phyloP scores from a whole-genome alignment of 2,329 filamentous ascomycete genomes.

The Penicillium glabrum region DNA sequence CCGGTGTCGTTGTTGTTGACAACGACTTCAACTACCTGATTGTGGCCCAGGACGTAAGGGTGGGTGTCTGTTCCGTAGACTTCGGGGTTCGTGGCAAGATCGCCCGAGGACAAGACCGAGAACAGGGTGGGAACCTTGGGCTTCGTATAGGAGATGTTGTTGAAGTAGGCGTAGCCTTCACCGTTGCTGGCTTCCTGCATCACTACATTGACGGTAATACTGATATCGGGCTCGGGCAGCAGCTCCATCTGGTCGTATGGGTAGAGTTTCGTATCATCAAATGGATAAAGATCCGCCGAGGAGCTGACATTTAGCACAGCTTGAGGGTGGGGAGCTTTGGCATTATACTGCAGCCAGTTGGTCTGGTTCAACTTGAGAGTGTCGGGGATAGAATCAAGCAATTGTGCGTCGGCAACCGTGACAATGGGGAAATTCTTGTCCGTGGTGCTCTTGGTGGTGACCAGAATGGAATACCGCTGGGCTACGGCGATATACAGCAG shows the following conservation, averaged over 20 bases:
- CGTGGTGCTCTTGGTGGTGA: constrained; percentile 63
- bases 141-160: constrained; percentile 23
- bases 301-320: constrained; percentile 18
- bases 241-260: constrained; percentile 66
- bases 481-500: constrained; percentile 67
- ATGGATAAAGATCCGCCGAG: constrained; percentile 57
- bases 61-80: constrained; percentile 66
- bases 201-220: constrained; percentile 57
- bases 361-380: constrained; percentile 39
- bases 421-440: constrained; percentile 63
- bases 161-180: constrained; percentile 48
- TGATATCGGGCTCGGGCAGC: constrained; percentile 59
- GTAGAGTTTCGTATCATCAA: constrained; percentile 71
- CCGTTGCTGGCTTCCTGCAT: constrained; percentile 72
- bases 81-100: constrained; percentile 52
- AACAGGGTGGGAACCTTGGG: constrained; percentile 26
- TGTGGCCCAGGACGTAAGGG: constrained; percentile 40
- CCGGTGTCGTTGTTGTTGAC: constrained; percentile 44
- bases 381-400: constrained; percentile 36
- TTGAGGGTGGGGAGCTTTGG: constrained; percentile 48
- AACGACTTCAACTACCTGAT: constrained; percentile 45
- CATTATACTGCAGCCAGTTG: constrained; percentile 63
- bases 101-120: constrained; percentile 35
- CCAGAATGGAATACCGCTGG: constrained; percentile 58
- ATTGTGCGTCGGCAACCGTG: constrained; percentile 28